Percentiles rank a stretch among this genome's conserved stretches.
Conservation (phyloP, 192 early-diverging fungal species). For the Chytriomyces confervae region DNA sequence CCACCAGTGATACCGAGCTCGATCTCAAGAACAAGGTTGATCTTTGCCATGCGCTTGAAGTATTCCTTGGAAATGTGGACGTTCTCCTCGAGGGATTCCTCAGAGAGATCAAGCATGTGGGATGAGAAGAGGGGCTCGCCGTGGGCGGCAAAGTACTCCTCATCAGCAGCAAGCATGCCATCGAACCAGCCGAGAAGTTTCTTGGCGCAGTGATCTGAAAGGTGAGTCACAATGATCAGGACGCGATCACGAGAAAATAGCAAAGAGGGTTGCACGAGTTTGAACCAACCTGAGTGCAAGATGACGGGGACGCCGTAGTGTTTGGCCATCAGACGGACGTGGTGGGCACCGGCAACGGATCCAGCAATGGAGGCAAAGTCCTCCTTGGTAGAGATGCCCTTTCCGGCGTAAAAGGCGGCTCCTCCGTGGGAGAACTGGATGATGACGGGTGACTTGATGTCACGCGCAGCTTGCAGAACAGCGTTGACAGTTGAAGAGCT, state of each 20-base stretch:
- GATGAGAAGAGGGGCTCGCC: slow-evolving; percentile 97
- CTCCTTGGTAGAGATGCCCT: slow-evolving; percentile 87
- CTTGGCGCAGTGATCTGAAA: slow-evolving; percentile 90
- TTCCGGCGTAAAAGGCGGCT: slow-evolving; percentile 89
- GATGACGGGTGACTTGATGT: slow-evolving; percentile 90
- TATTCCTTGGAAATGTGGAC: slow-evolving; percentile 89
- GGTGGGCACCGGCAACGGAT: slow-evolving; percentile 89
- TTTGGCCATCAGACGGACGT: slow-evolving; percentile 80
- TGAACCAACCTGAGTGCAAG: neutral
- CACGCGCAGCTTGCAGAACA: slow-evolving; percentile 91
- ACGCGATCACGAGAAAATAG: too few species aligned
- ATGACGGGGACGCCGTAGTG: slow-evolving; percentile 63
- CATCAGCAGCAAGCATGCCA: slow-evolving; percentile 94
- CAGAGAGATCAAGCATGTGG: slow-evolving; percentile 97
- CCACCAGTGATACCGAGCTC: slow-evolving; percentile 99
- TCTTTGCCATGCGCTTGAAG: slow-evolving; percentile 87
- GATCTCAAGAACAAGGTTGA: slow-evolving; percentile 93
- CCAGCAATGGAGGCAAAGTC: slow-evolving; percentile 90
- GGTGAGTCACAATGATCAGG: too few species aligned
- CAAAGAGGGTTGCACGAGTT: too few species aligned
- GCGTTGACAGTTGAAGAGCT: slow-evolving; percentile 92
- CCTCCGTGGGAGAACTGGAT: slow-evolving; percentile 97
- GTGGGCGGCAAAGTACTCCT: slow-evolving; percentile 92
- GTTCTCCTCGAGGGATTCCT: slow-evolving; percentile 93
- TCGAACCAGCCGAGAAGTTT: slow-evolving; percentile 98